phyloP scores from a whole-genome alignment of 768 basidiomycete genomes.

The Coprinopsis strossmayeri region DNA sequence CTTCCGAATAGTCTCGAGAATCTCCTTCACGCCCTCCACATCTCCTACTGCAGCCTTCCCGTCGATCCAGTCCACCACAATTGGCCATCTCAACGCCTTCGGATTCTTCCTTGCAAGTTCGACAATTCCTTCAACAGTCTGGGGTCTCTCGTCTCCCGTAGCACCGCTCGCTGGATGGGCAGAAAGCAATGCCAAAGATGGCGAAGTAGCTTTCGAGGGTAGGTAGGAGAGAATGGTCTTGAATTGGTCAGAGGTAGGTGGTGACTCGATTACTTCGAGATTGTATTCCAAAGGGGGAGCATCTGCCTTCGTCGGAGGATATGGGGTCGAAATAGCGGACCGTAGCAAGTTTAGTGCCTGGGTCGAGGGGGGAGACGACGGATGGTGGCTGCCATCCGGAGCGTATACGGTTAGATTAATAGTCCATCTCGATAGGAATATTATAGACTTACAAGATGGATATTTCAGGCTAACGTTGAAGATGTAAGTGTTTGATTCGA shows the following conservation, averaged over 20 bases:
- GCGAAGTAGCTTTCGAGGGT: conserved; percentile 30
- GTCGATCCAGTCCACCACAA: conserved; percentile 72
- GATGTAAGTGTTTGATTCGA: background rate
- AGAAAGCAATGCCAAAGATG: conserved; percentile 47
- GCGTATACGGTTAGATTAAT: background rate
- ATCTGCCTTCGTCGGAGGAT: conserved; percentile 43
- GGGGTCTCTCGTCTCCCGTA: conserved; percentile 30
- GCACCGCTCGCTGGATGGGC: conserved; percentile 46
- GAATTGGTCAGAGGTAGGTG: conserved; percentile 65
- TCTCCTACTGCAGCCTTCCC: conserved; percentile 64
- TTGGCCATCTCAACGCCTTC: conserved; percentile 65
- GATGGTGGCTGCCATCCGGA: conserved; percentile 46
- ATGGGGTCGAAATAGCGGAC: conserved; percentile 51
- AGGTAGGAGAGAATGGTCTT: conserved; percentile 60
- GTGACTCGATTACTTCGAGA: conserved; percentile 63
- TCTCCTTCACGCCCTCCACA: conserved; percentile 58
- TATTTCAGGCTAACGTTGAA: conserved; percentile 40
- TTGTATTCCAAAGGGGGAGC: conserved; percentile 58
- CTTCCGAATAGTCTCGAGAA: conserved; percentile 60
- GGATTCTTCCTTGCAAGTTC: conserved; percentile 51
- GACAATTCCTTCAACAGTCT: conserved; percentile 36
- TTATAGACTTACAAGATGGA: conserved; percentile 54
- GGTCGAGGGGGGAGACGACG: conserved; percentile 57
- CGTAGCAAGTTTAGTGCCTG: conserved; percentile 56
- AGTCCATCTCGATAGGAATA: background rate